These are phyloP conservation scores for Buxus sempervirens DNA, from an alignment of 164 flowering plant species.

Conservation along the genomic window DNA sequence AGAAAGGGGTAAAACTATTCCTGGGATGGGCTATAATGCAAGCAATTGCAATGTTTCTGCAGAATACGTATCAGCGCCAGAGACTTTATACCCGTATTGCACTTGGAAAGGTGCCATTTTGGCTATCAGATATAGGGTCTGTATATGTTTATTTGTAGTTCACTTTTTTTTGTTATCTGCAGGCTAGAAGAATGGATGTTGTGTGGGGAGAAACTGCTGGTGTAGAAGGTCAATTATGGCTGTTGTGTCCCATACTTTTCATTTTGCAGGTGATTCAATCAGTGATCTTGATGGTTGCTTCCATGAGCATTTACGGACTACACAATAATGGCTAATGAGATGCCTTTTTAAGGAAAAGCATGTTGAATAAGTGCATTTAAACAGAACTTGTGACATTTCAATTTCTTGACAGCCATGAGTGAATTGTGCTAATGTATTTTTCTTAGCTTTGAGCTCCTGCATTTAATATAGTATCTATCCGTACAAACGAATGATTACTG, in stretches of 20 bases:
- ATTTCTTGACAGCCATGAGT: background rate
- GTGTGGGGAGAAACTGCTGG: conserved; percentile 99
- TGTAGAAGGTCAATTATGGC: conserved; percentile 87
- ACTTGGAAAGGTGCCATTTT: conserved; percentile 70
- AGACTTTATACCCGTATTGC: conserved; percentile 98
- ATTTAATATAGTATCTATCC: too few relatives aligned
- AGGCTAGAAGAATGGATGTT: conserved; percentile 99
- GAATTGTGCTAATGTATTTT: background rate
- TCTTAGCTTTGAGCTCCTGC: background rate
- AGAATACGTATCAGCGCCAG: conserved; percentile 94
- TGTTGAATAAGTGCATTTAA: background rate
- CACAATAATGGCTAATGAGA: background rate
- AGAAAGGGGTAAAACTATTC: conserved; percentile 87
- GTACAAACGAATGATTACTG: too few relatives aligned
- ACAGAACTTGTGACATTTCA: background rate
- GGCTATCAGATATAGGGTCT: background rate
- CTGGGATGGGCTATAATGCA: conserved; percentile 97
- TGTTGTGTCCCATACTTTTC: conserved; percentile 82
- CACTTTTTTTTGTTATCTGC: conserved; percentile 13
- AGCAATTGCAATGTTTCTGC: conserved; percentile 97
- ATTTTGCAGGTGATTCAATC: conserved; percentile 66
- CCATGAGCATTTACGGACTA: background rate
- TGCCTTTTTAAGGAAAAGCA: background rate
- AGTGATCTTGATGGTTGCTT: background rate
- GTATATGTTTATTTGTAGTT: background rate